phyloP scores from a whole-genome alignment of 2,329 filamentous ascomycete genomes.

The Cercospora zeina region DNA sequence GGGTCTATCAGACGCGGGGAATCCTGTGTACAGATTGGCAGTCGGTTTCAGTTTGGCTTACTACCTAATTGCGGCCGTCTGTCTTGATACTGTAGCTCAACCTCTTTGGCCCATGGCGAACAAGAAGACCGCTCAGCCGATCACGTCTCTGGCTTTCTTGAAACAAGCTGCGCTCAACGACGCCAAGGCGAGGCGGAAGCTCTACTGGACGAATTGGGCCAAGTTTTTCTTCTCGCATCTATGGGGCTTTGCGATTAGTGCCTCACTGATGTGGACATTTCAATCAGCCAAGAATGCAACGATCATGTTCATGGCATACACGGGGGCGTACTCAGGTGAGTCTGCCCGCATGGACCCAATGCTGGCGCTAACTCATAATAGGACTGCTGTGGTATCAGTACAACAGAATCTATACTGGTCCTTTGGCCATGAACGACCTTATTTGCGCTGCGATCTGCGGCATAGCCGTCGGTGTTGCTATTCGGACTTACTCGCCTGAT shows the following conservation, averaged over 20 bases:
- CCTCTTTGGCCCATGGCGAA: constrained; percentile 28
- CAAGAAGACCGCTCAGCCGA: constrained; percentile 27
- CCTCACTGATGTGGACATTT: constrained; percentile 56
- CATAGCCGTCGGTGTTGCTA: constrained; percentile 49
- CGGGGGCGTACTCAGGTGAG: constrained; percentile 50
- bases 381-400: constrained; percentile 56
- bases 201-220: constrained; percentile 55
- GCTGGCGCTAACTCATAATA: neutral
- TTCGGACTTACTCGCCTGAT: constrained; percentile 44
- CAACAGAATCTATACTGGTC: constrained; percentile 49
- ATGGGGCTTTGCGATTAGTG: constrained; percentile 54
- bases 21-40: constrained; percentile 47
- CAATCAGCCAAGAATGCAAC: constrained; percentile 46
- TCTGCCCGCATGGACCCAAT: neutral
- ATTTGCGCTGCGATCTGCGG: constrained; percentile 50
- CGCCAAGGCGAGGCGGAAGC: constrained; percentile 48
- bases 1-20: constrained; percentile 42
- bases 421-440: constrained; percentile 52
- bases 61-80: constrained; percentile 58
- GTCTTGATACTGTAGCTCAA: constrained; percentile 53
- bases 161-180: constrained; percentile 50
- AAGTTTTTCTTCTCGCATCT: constrained; percentile 55
- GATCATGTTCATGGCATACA: constrained; percentile 54
- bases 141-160: constrained; percentile 39
- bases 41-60: constrained; percentile 60